phyloP scores from a whole-genome alignment of 768 basidiomycete species.

The Rhizopogon vulgaris region DNA sequence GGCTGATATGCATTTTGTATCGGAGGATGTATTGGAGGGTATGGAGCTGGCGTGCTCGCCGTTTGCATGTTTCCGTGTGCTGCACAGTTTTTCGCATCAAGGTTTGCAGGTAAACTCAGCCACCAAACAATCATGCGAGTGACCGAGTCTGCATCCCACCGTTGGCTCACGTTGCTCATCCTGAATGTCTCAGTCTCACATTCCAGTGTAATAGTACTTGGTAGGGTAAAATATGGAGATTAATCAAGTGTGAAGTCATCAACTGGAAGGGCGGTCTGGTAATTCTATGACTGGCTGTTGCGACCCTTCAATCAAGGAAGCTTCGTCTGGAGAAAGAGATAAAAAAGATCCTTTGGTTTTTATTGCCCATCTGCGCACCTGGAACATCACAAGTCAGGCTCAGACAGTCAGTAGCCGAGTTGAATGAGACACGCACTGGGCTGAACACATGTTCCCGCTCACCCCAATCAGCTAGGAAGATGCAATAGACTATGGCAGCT shows the following conservation, averaged over 20 bases:
- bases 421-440: constrained; percentile 40
- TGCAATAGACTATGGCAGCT: constrained; percentile 51
- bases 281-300: background rate
- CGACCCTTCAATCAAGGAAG: constrained; percentile 14
- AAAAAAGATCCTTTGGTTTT: constrained; percentile 46
- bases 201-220: too few species aligned
- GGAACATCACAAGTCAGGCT: background rate
- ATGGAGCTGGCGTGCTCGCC: constrained; percentile 33
- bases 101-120: constrained; percentile 33
- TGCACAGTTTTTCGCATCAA: constrained; percentile 72
- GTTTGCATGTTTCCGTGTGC: constrained; percentile 59
- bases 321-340: constrained; percentile 53
- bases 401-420: background rate
- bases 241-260: background rate
- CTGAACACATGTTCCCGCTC: constrained; percentile 68
- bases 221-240: too few species aligned
- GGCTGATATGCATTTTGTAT: constrained; percentile 30
- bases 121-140: background rate
- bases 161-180: too few species aligned
- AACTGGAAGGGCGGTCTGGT: background rate
- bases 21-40: constrained; percentile 29
- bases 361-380: constrained; percentile 57
- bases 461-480: constrained; percentile 64
- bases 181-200: too few species aligned
- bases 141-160: too few species aligned